Evolutionary conservation across 179 eudicot species (phyloP), one percentile per base, ranked within the genome.

Genomic region (Sideroxylon spinosum): DNA sequence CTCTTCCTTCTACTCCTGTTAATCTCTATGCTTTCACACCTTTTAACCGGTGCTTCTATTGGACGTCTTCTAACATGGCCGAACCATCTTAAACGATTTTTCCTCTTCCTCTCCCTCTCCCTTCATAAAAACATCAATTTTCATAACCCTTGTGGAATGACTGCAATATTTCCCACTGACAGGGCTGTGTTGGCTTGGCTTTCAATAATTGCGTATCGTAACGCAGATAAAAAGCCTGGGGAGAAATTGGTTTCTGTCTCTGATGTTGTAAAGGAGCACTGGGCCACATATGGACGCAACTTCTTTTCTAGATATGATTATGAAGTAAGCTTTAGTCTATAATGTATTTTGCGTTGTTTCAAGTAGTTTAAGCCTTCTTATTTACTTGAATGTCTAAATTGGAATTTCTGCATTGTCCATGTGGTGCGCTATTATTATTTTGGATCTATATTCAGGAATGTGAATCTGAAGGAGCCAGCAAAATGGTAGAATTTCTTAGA

Each of bases 121-220:
- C 53, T 44, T 17, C n/a, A 22, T 50, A 11, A 7, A 17, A 22
- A n/a, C 10, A 29, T 32, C 8, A 59, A n/a, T 59, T 44, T 52
- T 19, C 26, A 16, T 55, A 26, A 9, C 19, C 44, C 4, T 48
- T 7, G 55, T 32, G 29, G 53, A 20, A 20, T 77, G 14, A 63
- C 14, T 65, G 57, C 23, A 55, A 48, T 68, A 26, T 71, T 56
- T 57, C 55, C 48, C 14, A 75, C 19, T 59, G 60, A 78, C 82
- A 95, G 99, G 99, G 97, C 99, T 81, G 99, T 95, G 73, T 86
- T 95, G 87, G 99, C 99, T 66, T 95, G 99, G 99, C 86, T 95
- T 83, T 93, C 99, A 11, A 93, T 95, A 81, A 74, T 95, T 71
- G 98, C 99, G 60, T 83, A 84, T 74, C 84, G 89, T 68, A 95